Evolutionary conservation across 495 filamentous ascomycete species (phyloP), one percentile per base, ranked within the genome.

Genomic region (Penicillium steckii): DNA sequence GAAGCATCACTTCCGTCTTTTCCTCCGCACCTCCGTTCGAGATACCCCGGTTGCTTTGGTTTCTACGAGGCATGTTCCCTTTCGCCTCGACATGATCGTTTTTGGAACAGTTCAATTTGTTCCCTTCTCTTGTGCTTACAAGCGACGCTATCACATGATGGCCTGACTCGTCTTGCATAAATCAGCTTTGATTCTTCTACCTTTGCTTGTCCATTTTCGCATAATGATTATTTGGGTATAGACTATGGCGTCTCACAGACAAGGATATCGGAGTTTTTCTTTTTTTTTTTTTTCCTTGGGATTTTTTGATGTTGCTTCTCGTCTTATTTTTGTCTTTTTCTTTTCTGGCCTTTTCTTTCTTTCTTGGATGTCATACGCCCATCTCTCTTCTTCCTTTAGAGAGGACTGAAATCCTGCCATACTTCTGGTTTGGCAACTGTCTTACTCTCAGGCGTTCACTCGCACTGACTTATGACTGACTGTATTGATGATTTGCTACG

Each of bases 191-290:
- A 22, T 41, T 21, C 38, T 41, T 21, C 8, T 40, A 40, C 44
- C 42, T 50, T 49, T 37, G n/a, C 54, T 50, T 56, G 42, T 50
- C 50, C 25, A 40, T 53, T 29, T 37, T 46, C 35, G 52, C 46
- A 52, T 47, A 50, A 53, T 62, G 52, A 55, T 35, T 52, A 55
- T 41, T 46, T 52, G 62, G 62, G 67, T 56, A 72, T 74, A 74
- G 71, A 72, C 54, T 62, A 68, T 54, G 69, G 71, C 69, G 68
- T 64, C 59, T 61, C 35, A 60, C 48, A 68, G 61, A 69, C 57
- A 60, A 42, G 62, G 68, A 60, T 50, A 45, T 45, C 8, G 65
- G 63, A 66, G 67, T 73, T 71, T 57, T 44, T n/a, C n/a, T 30
- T 46, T 48, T 35, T 48, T 43, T 26, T 27, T 42, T 58, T 50